phyloP scores from a whole-genome alignment of 495 filamentous ascomycete genomes.

The Neurospora tetrasperma region DNA sequence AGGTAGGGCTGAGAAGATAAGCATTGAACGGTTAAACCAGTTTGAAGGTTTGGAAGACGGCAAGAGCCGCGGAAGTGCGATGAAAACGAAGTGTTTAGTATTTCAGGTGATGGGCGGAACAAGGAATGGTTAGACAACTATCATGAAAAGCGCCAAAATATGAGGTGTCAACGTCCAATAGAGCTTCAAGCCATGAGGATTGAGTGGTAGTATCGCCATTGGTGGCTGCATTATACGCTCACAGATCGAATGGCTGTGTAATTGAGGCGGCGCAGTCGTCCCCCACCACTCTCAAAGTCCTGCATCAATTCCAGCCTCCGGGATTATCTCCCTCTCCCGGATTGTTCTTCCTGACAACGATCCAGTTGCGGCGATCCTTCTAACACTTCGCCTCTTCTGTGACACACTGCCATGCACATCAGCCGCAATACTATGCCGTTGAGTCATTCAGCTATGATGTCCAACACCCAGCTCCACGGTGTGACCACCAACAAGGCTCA shows the following conservation, averaged over 20 bases:
- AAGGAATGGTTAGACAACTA: not conserved
- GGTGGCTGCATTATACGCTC: not conserved
- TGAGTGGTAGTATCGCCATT: not conserved
- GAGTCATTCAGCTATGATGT: not conserved
- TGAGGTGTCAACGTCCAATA: not conserved
- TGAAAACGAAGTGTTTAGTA: not conserved
- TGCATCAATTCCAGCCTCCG: not conserved
- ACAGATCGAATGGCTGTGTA: not conserved
- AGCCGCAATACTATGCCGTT: not conserved
- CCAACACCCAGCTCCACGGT: not conserved
- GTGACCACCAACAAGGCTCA: not conserved
- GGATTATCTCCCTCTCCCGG: not conserved
- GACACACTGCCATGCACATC: not conserved
- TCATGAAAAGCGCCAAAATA: not conserved
- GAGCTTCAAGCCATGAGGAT: not conserved
- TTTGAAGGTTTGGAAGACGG: not conserved
- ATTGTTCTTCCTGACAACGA: not conserved
- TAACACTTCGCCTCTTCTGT: not conserved
- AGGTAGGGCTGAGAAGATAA: not conserved
- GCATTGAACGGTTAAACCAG: not conserved
- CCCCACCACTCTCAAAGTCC: not conserved
- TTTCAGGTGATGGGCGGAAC: not conserved
- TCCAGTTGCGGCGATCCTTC: not conserved
- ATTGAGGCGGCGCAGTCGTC: not conserved
- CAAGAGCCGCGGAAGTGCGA: not conserved